A percentile compares a stretch with the other conserved stretches of the same genome.
phyloP scores from a whole-genome alignment of 176 grass and related monocot genomes.

The Poa pratensis region DNA sequence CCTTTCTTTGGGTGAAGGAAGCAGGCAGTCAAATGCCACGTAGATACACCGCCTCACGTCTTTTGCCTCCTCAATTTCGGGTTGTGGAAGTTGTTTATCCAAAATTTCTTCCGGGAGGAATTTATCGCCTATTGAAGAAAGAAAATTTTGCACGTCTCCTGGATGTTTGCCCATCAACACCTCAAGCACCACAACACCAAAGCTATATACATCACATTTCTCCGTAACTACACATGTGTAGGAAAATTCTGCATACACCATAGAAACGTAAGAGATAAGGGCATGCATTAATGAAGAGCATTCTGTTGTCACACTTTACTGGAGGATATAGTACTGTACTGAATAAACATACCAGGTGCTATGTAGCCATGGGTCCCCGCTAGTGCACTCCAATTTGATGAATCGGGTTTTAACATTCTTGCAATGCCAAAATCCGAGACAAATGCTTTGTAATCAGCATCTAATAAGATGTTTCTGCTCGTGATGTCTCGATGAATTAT shows the following conservation, averaged over 20 bases:
- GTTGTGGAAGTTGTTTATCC: conserved; percentile 8
- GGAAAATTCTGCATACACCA: conserved; percentile 25
- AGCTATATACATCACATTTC: conserved; percentile 43
- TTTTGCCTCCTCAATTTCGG: background rate
- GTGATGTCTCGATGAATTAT: conserved; percentile 42
- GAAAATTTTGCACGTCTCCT: background rate
- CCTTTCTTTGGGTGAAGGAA: background rate
- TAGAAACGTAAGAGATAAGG: background rate
- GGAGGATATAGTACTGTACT: background rate
- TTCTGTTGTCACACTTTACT: background rate
- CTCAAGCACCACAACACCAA: conserved; percentile 33
- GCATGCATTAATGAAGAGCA: background rate
- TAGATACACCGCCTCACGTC: background rate
- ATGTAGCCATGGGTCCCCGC: conserved; percentile 45
- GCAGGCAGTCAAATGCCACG: background rate
- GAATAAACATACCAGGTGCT: conserved; percentile 38
- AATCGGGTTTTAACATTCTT: conserved; percentile 33
- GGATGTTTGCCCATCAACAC: conserved; percentile 42
- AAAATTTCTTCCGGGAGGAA: background rate
- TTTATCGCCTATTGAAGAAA: background rate
- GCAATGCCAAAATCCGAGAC: conserved; percentile 41
- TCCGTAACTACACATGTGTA: background rate
- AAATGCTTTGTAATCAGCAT: conserved; percentile 39
- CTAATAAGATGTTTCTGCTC: conserved; percentile 41
- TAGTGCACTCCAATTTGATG: conserved; percentile 37